phyloP scores from a whole-genome alignment of 768 basidiomycete genomes.

The Tylopilus vinaceipallidus region DNA sequence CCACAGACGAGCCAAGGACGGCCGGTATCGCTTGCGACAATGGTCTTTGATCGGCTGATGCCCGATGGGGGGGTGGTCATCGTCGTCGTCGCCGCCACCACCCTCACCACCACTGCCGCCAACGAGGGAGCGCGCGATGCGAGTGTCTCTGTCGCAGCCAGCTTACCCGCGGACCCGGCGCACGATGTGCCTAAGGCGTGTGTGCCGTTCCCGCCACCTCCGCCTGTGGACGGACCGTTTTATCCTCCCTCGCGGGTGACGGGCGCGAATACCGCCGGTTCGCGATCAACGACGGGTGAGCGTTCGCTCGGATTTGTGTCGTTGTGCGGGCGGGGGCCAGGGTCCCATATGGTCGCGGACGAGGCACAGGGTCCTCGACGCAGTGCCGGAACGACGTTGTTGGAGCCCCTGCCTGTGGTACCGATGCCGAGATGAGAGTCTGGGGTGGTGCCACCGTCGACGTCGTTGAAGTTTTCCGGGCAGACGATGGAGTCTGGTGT shows the following conservation, averaged over 20 bases:
- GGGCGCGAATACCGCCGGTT: not conserved
- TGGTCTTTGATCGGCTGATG: constrained; percentile 22
- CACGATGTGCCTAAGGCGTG: constrained; percentile 7
- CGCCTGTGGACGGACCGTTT: constrained; percentile 1
- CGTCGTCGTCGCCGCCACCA: not conserved
- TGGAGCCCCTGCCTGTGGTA: too few species aligned
- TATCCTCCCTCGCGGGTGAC: constrained; percentile 6
- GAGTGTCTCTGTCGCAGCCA: constrained; percentile 5
- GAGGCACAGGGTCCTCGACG: too few species aligned
- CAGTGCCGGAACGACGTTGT: too few species aligned
- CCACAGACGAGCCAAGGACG: constrained; percentile 14
- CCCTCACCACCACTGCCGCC: not conserved
- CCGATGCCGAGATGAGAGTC: too few species aligned
- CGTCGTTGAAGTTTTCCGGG: too few species aligned
- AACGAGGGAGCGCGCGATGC: constrained; percentile 5
- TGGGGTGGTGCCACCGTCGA: too few species aligned
- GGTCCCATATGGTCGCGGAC: constrained; percentile 12
- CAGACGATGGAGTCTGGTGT: too few species aligned
- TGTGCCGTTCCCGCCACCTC: not conserved
- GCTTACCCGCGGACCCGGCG: not conserved
- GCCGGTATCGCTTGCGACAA: constrained; percentile 14
- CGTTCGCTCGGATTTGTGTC: constrained; percentile 17
- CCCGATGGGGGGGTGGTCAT: constrained; percentile 14
- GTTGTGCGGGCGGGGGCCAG: constrained; percentile 17
- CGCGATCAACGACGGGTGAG: constrained; percentile 8